phyloP scores from a whole-genome alignment of 805 yeast species.

The Sugiyamaella smithiae region DNA sequence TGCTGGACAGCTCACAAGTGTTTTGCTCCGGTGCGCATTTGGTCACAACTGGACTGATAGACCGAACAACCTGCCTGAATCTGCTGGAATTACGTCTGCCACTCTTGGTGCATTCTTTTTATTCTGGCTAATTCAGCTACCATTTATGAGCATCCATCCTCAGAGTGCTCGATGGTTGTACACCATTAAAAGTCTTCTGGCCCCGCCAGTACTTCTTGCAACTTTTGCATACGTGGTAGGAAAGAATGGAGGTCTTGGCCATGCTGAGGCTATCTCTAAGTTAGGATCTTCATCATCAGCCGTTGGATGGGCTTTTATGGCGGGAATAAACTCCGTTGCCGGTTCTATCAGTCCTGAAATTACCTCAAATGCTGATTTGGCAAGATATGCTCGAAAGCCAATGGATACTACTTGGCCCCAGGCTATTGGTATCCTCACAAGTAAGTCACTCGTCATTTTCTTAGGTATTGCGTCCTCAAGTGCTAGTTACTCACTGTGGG shows the following conservation, averaged over 20 bases:
- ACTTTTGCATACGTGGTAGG: conserved; percentile 3
- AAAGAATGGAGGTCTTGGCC: conserved; percentile 1
- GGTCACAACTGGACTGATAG: conserved; percentile 1
- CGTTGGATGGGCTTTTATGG: conserved; percentile 14
- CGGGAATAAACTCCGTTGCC: conserved; percentile 20
- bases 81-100: conserved; percentile 1
- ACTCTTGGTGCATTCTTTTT: conserved; percentile 3
- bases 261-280: background rate
- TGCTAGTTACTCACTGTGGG: conserved; percentile 13
- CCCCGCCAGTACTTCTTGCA: background rate
- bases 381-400: conserved; percentile 16
- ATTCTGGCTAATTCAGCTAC: conserved; percentile 1
- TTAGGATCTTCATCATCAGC: background rate
- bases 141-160: conserved; percentile 1
- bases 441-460: conserved; percentile 15
- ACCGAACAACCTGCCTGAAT: background rate
- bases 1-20: conserved; percentile 4
- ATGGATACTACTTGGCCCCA: conserved; percentile 13
- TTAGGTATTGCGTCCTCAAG: conserved; percentile 38
- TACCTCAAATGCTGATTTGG: conserved; percentile 17
- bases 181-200: conserved; percentile 1
- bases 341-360: conserved; percentile 19
- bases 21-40: background rate
- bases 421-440: conserved; percentile 13
- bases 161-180: conserved; percentile 4